Evolutionary conservation across 768 basidiomycete species (phyloP).

Genomic region (Leccinum olivaceopallidum): DNA sequence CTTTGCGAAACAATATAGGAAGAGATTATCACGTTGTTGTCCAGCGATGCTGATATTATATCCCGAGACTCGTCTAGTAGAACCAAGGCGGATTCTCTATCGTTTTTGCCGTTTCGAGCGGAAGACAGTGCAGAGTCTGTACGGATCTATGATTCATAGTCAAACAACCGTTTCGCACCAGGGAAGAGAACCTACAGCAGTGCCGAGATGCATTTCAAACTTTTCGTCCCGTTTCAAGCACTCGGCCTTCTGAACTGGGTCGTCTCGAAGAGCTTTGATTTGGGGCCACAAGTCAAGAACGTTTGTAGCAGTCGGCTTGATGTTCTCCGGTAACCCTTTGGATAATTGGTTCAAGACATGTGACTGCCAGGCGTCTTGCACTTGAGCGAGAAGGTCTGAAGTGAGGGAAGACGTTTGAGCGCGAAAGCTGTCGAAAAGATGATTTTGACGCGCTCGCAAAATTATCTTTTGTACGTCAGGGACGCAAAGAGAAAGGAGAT

Average conservation of each 20-base stretch:
- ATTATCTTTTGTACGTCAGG: conserved; percentile 71
- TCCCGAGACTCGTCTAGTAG: conserved; percentile 79
- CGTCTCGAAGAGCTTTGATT: conserved; percentile 48
- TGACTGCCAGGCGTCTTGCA: conserved; percentile 62
- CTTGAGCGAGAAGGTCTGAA: conserved; percentile 53
- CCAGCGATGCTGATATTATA: conserved; percentile 69
- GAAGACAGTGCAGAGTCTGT: conserved; percentile 52
- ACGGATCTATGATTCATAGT: conserved; percentile 40
- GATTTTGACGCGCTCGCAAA: conserved; percentile 79
- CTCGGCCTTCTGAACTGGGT: conserved; percentile 67
- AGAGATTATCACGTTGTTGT: conserved; percentile 59
- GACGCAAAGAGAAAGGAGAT: conserved; percentile 1
- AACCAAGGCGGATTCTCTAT: conserved; percentile 46
- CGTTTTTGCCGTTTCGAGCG: conserved; percentile 47
- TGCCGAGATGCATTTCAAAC: conserved; percentile 83
- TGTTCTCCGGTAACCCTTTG: conserved; percentile 57
- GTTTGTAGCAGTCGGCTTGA: conserved; percentile 48
- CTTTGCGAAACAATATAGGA: not conserved
- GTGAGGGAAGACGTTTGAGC: conserved; percentile 55
- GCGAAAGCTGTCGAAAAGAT: conserved; percentile 66
- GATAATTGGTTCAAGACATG: conserved; percentile 65
- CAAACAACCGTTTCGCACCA: conserved; percentile 10
- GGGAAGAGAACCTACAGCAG: conserved; percentile 57
- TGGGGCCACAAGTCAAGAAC: conserved; percentile 57
- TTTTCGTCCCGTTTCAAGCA: conserved; percentile 84